Conservation (phyloP, 2,329 filamentous ascomycete genomes). For the Trichoderma endophyticum region DNA sequence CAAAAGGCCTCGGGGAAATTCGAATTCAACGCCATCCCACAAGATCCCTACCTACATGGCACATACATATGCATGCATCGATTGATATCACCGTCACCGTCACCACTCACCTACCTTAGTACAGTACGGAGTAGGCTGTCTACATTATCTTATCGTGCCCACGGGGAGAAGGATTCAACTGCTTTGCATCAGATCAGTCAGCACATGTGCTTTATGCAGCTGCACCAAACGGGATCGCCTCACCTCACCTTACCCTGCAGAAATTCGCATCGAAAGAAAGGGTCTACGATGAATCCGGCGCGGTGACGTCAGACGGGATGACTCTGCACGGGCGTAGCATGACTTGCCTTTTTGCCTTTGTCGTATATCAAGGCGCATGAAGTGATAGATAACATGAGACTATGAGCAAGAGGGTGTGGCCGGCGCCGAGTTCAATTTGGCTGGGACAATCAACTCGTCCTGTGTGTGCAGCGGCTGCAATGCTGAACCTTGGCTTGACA, state of each 20-base stretch:
- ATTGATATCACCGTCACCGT: neutral
- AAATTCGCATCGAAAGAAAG: neutral
- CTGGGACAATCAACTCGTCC: neutral
- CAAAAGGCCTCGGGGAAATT: neutral
- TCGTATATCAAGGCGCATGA: neutral
- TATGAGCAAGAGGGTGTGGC: neutral
- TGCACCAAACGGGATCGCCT: neutral
- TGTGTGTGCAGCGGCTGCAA: neutral
- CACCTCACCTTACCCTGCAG: neutral
- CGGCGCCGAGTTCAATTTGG: neutral
- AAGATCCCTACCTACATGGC: neutral
- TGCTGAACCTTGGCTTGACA: neutral
- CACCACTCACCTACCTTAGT: neutral
- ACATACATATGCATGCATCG: neutral
- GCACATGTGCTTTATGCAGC: neutral
- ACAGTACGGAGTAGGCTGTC: neutral
- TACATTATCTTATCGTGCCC: neutral
- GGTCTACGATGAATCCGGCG: neutral
- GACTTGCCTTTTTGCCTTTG: neutral
- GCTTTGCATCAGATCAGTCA: neutral
- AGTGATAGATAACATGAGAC: conserved; percentile 3
- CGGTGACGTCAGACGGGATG: conserved; percentile 5
- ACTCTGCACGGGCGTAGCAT: neutral
- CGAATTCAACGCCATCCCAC: neutral
- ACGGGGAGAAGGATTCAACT: neutral